Evolutionary conservation across 345 rosid genomes (phyloP).

Genomic region (Citrus sp.): DNA sequence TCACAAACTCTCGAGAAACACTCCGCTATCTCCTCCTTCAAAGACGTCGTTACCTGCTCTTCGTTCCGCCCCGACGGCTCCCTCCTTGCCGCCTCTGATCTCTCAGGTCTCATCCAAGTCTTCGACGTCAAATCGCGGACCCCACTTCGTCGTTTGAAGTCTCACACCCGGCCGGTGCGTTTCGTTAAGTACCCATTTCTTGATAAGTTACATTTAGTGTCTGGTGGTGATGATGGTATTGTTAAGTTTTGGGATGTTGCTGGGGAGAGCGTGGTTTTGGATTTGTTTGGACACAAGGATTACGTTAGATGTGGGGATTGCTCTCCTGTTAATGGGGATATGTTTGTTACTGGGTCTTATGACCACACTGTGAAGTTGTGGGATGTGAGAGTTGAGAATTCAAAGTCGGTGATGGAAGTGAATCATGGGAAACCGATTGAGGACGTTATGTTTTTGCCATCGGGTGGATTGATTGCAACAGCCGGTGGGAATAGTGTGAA

Average conservation of each 20-base stretch:
- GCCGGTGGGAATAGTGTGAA: constrained; percentile 82
- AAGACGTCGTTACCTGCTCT: constrained; percentile 75
- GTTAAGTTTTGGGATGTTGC: constrained; percentile 98
- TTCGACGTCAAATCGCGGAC: constrained; percentile 68
- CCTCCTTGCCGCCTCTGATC: constrained; percentile 81
- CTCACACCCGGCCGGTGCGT: constrained; percentile 75
- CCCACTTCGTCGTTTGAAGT: constrained; percentile 76
- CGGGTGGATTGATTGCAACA: constrained; percentile 83
- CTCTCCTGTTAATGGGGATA: constrained; percentile 60
- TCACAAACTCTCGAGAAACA: constrained; percentile 39
- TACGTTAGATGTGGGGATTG: constrained; percentile 89
- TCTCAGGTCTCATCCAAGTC: constrained; percentile 73
- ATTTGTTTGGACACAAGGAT: constrained; percentile 79
- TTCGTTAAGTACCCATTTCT: constrained; percentile 70
- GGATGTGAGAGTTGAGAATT: constrained; percentile 68
- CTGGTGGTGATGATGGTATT: constrained; percentile 87
- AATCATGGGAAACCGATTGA: constrained; percentile 88
- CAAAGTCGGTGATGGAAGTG: constrained; percentile 55
- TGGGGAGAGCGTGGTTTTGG: constrained; percentile 48
- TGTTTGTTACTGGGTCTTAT: constrained; percentile 85
- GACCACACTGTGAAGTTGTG: constrained; percentile 90
- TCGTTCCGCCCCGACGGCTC: constrained; percentile 83
- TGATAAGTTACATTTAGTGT: constrained; percentile 84
- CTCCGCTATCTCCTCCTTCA: constrained; percentile 57
- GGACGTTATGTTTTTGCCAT: constrained; percentile 81